A percentile compares a stretch with the other conserved stretches of the same genome.
Conservation (phyloP, 2,329 filamentous ascomycete genomes). For the Colletotrichum sp. region DNA sequence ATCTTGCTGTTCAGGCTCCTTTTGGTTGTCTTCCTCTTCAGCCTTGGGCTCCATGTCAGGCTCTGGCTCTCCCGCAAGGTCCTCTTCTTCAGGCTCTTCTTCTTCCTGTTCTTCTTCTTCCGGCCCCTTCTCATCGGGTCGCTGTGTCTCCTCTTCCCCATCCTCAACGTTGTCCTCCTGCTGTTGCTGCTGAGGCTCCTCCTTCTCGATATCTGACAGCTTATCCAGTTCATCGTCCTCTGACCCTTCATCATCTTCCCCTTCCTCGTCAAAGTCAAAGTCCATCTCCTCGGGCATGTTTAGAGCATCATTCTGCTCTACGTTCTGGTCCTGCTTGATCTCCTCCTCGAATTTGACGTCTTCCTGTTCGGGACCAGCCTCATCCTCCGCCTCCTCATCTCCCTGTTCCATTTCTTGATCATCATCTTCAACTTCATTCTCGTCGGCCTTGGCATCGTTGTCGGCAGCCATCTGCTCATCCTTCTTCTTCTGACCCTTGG, state of each 20-base stretch:
- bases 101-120: slow-evolving; percentile 34
- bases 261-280: slow-evolving; percentile 78
- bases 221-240: slow-evolving; percentile 65
- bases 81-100: slow-evolving; percentile 39
- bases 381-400: slow-evolving; percentile 57
- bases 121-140: slow-evolving; percentile 30
- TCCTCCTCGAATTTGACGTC: slow-evolving; percentile 61
- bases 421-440: slow-evolving; percentile 46
- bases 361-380: slow-evolving; percentile 64
- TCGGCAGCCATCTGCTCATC: slow-evolving; percentile 66
- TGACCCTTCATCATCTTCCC: slow-evolving; percentile 57
- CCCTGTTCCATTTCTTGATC: slow-evolving; percentile 46
- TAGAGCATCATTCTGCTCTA: slow-evolving; percentile 81
- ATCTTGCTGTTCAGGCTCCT: slow-evolving; percentile 35
- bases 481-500: slow-evolving; percentile 71
- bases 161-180: slow-evolving; percentile 42
- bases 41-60: slow-evolving; percentile 55
- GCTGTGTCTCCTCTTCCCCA: slow-evolving; percentile 34
- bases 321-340: slow-evolving; percentile 73
- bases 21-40: slow-evolving; percentile 56
- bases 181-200: slow-evolving; percentile 38
- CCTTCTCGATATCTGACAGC: slow-evolving; percentile 55
- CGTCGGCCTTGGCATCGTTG: slow-evolving; percentile 56
- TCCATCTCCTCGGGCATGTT: slow-evolving; percentile 90
- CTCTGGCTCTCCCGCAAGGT: slow-evolving; percentile 32